Percentiles rank a stretch among this genome's conserved stretches.
These are phyloP conservation scores for Colletotrichum zoysiae DNA, from an alignment of 2,329 filamentous ascomycete genomes.

Conservation along the genomic window DNA sequence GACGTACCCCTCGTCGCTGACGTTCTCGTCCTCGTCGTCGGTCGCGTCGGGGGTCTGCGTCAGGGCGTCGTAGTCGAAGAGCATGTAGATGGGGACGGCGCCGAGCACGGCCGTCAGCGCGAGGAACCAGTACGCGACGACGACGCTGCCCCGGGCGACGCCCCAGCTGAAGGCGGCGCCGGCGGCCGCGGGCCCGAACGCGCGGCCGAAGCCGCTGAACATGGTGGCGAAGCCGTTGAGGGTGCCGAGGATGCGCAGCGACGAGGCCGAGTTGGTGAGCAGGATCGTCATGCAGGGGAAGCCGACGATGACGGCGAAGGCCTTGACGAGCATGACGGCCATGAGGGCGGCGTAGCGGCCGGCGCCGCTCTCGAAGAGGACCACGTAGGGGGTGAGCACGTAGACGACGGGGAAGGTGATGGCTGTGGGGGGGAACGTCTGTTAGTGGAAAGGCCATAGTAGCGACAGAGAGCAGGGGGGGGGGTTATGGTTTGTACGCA, in stretches of 20 bases:
- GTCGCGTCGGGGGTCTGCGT: constrained; percentile 48
- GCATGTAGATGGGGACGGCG: constrained; percentile 78
- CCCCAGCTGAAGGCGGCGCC: constrained; percentile 83
- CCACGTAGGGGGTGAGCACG: constrained; percentile 84
- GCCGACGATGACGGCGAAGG: constrained; percentile 81
- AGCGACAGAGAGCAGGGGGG: not conserved
- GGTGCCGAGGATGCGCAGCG: constrained; percentile 85
- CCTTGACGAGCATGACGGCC: constrained; percentile 78
- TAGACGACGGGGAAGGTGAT: constrained; percentile 81
- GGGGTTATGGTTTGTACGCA: constrained; percentile 47
- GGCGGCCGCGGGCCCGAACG: constrained; percentile 79
- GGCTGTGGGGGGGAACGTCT: constrained; percentile 51
- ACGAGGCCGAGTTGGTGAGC: constrained; percentile 88
- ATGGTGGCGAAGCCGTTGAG: constrained; percentile 93
- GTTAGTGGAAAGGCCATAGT: not conserved
- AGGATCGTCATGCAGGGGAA: constrained; percentile 93
- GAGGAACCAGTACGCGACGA: constrained; percentile 87
- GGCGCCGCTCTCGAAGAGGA: constrained; percentile 65
- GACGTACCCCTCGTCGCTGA: constrained; percentile 45
- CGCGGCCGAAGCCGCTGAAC: constrained; percentile 83
- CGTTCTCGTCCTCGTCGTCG: constrained; percentile 49
- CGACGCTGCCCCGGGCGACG: constrained; percentile 79
- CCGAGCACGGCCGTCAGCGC: constrained; percentile 72
- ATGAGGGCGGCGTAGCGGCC: constrained; percentile 74
- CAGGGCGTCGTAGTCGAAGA: constrained; percentile 81